Evolutionary conservation across 768 basidiomycete genomes (phyloP).

Genomic region (Neoboletus subvelutipes): DNA sequence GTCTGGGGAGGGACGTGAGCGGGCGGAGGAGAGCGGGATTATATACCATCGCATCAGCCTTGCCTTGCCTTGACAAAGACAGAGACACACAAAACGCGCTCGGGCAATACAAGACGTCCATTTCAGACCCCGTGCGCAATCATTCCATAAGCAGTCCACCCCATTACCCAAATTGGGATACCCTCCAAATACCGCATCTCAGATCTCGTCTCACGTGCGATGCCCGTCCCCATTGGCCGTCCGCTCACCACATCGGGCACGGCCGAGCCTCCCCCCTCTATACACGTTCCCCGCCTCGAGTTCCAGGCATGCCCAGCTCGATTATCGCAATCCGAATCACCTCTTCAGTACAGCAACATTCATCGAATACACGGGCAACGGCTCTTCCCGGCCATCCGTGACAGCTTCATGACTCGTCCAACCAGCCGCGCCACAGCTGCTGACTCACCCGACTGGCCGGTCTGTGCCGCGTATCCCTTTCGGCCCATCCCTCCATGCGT

Average conservation of each 20-base stretch:
- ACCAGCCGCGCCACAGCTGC: slow-evolving; percentile 1
- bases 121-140: slow-evolving; percentile 31
- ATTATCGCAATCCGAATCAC: slow-evolving; percentile 32
- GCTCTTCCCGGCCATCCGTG: background rate
- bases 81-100: slow-evolving; percentile 31
- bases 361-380: background rate
- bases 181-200: slow-evolving; percentile 23
- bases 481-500: slow-evolving; percentile 10
- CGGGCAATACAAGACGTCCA: slow-evolving; percentile 24
- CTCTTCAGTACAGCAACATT: background rate
- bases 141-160: slow-evolving; percentile 24
- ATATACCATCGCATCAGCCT: slow-evolving; percentile 24
- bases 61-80: slow-evolving; percentile 21
- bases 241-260: slow-evolving; percentile 10
- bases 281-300: slow-evolving; percentile 35
- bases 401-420: background rate
- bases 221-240: slow-evolving; percentile 10
- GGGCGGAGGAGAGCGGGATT: slow-evolving; percentile 27
- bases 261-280: slow-evolving; percentile 5
- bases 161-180: slow-evolving; percentile 16
- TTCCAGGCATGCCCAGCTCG: slow-evolving; percentile 26
- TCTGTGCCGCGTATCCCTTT: background rate
- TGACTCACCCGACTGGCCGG: slow-evolving; percentile 15
- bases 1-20: slow-evolving; percentile 4
- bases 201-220: slow-evolving; percentile 32